Conservation (phyloP, 176 grass and related monocot genomes). For the Oryza glumipatula region DNA sequence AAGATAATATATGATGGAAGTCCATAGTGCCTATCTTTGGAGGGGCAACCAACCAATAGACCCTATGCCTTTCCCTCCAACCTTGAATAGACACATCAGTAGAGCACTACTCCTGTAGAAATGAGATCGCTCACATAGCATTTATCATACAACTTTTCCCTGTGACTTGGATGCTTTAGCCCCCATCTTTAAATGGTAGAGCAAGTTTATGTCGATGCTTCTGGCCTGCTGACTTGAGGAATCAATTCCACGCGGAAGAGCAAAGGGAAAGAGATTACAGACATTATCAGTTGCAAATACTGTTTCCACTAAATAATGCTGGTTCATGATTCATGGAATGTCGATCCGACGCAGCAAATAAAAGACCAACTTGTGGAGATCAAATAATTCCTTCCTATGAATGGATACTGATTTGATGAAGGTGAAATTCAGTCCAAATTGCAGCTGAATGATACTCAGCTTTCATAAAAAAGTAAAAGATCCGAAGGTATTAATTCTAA, state of each 20-base stretch:
- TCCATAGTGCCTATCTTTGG: background rate
- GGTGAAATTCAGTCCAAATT: constrained; percentile 42
- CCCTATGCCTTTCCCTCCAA: constrained; percentile 21
- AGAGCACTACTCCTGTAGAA: background rate
- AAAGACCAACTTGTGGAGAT: constrained; percentile 30
- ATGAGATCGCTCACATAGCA: constrained; percentile 20
- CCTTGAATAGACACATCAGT: constrained; percentile 34
- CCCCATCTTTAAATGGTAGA: constrained; percentile 31
- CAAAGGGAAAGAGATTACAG: constrained; percentile 7
- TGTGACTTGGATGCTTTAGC: constrained; percentile 26
- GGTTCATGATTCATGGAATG: constrained; percentile 38
- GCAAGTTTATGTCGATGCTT: constrained; percentile 31
- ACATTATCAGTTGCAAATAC: constrained; percentile 36
- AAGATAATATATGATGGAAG: background rate
- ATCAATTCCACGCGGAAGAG: constrained; percentile 40
- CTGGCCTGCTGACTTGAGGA: constrained; percentile 42
- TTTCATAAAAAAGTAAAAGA: constrained; percentile 40
- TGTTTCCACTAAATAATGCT: constrained; percentile 46
- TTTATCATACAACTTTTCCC: constrained; percentile 19
- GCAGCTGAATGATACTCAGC: constrained; percentile 19
- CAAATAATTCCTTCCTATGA: background rate
- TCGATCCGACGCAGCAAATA: background rate
- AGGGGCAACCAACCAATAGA: background rate
- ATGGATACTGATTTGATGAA: constrained; percentile 47
- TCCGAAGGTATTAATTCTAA: constrained; percentile 41